Percentiles rank a stretch among this genome's conserved stretches.
Evolutionary conservation across 1,139 yeast genomes (phyloP).

Genomic region (Magnusiomyces suaveolens): DNA sequence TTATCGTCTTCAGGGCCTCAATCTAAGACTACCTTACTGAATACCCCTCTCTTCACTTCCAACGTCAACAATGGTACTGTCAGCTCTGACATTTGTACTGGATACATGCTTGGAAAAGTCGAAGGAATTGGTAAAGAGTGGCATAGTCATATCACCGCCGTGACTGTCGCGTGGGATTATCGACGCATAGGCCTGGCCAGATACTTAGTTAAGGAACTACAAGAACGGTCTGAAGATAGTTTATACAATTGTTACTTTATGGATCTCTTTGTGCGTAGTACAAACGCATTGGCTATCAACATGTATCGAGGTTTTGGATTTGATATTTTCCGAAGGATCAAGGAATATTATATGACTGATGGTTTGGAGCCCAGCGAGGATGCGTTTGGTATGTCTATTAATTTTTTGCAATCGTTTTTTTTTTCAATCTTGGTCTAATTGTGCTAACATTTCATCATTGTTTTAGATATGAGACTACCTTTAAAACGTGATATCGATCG

Average conservation of each 20-base stretch:
- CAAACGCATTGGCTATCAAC: slow-evolving; percentile 68
- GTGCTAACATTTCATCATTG: slow-evolving; percentile 8
- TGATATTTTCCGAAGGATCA: slow-evolving; percentile 71
- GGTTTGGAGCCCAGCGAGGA: slow-evolving; percentile 53
- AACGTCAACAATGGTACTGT: background rate
- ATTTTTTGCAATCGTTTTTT: background rate
- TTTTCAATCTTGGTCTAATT: background rate
- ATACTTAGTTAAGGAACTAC: slow-evolving; percentile 62
- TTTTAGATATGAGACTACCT: slow-evolving; percentile 37
- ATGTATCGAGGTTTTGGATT: slow-evolving; percentile 83
- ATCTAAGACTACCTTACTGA: slow-evolving; percentile 6
- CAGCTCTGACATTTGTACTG: slow-evolving; percentile 23
- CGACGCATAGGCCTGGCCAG: slow-evolving; percentile 76
- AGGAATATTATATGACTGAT: slow-evolving; percentile 69
- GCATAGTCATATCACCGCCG: slow-evolving; percentile 97
- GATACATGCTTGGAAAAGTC: slow-evolving; percentile 82
- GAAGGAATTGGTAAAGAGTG: slow-evolving; percentile 80
- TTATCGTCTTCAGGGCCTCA: background rate
- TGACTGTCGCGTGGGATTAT: slow-evolving; percentile 74
- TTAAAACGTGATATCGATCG: slow-evolving; percentile 45
- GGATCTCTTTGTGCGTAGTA: slow-evolving; percentile 83
- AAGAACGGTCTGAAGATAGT: slow-evolving; percentile 52
- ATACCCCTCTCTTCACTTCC: slow-evolving; percentile 1
- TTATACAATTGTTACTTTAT: slow-evolving; percentile 60
- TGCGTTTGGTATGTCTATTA: slow-evolving; percentile 68